Conservation (phyloP, 305 asterid genomes). For the Lippia alba region DNA sequence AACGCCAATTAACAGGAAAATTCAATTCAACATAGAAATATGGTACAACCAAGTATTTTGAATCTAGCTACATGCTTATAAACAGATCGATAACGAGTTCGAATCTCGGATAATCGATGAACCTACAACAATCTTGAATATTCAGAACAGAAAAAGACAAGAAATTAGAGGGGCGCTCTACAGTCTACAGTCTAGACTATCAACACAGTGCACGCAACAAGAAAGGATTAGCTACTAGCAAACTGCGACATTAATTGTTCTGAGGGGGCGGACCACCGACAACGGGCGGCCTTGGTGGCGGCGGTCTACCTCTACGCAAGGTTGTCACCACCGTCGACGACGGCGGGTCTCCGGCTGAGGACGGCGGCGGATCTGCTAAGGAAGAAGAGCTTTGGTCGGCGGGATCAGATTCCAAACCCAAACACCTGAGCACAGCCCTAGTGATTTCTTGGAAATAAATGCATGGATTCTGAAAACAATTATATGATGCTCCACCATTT, state of each 20-base stretch:
- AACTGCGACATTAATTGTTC: conserved; percentile 5
- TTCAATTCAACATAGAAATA: too few relatives aligned
- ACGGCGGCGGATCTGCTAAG: not conserved
- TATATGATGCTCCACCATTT: not conserved
- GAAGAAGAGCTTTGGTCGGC: not conserved
- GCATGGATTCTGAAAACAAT: conserved; percentile 1
- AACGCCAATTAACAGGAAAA: too few relatives aligned
- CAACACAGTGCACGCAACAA: not conserved
- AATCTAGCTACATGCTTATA: too few relatives aligned
- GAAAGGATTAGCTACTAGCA: not conserved
- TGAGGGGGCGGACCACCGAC: conserved; percentile 14
- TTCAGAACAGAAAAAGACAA: too few relatives aligned
- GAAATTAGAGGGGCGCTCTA: too few relatives aligned
- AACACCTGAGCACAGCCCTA: conserved; percentile 16
- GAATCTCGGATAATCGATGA: too few relatives aligned
- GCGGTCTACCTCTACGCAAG: not conserved
- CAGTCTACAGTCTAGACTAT: too few relatives aligned
- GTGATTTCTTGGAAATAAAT: conserved; percentile 9
- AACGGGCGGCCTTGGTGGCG: conserved; percentile 12
- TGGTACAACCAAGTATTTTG: too few relatives aligned
- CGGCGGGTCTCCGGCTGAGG: conserved; percentile 5
- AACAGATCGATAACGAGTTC: too few relatives aligned
- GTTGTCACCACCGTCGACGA: not conserved
- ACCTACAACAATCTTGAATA: too few relatives aligned
- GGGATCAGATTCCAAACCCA: conserved; percentile 4